A percentile compares a stretch with the other conserved stretches of the same genome.
phyloP scores from a whole-genome alignment of 176 grass and related monocot species.

The Miscanthus lutarioriparius region DNA sequence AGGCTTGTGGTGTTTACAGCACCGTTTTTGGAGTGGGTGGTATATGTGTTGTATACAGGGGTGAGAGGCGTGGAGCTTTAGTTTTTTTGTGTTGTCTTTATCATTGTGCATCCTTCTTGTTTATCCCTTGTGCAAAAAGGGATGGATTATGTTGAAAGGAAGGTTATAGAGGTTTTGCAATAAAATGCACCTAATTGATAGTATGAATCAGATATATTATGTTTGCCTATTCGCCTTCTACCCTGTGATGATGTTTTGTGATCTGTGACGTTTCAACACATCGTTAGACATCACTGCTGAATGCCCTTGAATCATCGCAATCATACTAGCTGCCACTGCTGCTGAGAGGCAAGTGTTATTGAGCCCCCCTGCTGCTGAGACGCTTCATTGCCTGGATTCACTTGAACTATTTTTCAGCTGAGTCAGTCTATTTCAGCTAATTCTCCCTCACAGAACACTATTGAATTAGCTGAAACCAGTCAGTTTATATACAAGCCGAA shows the following conservation, averaged over 20 bases:
- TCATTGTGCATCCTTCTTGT: slow-evolving; percentile 25
- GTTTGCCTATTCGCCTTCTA: background rate
- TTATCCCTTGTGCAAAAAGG: slow-evolving; percentile 22
- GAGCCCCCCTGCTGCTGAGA: too few species aligned
- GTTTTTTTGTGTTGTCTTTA: slow-evolving; percentile 2
- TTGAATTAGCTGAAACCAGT: too few species aligned
- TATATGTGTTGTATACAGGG: slow-evolving; percentile 39
- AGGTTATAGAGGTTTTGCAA: background rate
- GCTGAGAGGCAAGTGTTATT: too few species aligned
- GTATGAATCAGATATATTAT: background rate
- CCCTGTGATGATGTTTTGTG: background rate
- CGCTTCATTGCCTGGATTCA: too few species aligned
- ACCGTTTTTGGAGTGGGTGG: slow-evolving; percentile 31
- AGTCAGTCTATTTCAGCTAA: too few species aligned
- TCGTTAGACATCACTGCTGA: background rate
- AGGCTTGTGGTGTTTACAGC: background rate
- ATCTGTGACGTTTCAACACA: background rate
- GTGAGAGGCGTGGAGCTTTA: slow-evolving; percentile 13
- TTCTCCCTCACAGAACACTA: too few species aligned
- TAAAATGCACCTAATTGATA: slow-evolving; percentile 22
- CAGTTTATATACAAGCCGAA: too few species aligned
- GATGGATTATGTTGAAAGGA: slow-evolving; percentile 22
- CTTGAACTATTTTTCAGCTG: too few species aligned
- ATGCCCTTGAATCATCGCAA: background rate
- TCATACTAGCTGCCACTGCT: background rate